These are phyloP conservation scores for Cupressus sempervirens DNA, from an alignment of 75 land plant species.

Conservation along the genomic window DNA sequence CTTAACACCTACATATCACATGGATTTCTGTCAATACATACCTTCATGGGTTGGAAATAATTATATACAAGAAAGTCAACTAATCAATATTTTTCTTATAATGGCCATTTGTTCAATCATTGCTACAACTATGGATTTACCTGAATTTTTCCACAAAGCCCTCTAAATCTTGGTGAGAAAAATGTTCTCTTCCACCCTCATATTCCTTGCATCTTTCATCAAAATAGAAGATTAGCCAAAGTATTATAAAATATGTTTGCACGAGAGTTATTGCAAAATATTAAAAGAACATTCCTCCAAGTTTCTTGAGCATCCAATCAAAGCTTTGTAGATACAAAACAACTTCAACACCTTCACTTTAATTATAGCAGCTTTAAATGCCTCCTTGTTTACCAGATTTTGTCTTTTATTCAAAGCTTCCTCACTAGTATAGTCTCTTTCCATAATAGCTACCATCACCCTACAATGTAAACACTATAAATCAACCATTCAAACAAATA, in stretches of 20 bases:
- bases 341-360: conserved; percentile 57
- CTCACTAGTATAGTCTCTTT: conserved; percentile 42
- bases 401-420: conserved; percentile 63
- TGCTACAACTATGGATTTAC: conserved; percentile 5
- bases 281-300: conserved; percentile 46
- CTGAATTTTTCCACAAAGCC: conserved; percentile 27
- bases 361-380: conserved; percentile 37
- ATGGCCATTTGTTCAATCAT: not conserved
- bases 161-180: conserved; percentile 51
- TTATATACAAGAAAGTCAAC: not conserved
- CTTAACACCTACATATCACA: not conserved
- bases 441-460: conserved; percentile 69
- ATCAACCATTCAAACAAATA: conserved; percentile 44
- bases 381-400: conserved; percentile 49
- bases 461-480: conserved; percentile 45
- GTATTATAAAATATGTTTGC: conserved; percentile 68
- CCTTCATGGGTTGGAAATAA: not conserved
- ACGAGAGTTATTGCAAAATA: conserved; percentile 29
- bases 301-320: conserved; percentile 28
- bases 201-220: conserved; percentile 46
- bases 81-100: not conserved
- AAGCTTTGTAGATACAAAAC: conserved; percentile 46
- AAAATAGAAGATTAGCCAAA: conserved; percentile 70
- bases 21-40: not conserved
- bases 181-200: conserved; percentile 29